Evolutionary conservation across 768 basidiomycete species (phyloP), one percentile per base, ranked within the genome.

Genomic region (Leccinum truebloodii): DNA sequence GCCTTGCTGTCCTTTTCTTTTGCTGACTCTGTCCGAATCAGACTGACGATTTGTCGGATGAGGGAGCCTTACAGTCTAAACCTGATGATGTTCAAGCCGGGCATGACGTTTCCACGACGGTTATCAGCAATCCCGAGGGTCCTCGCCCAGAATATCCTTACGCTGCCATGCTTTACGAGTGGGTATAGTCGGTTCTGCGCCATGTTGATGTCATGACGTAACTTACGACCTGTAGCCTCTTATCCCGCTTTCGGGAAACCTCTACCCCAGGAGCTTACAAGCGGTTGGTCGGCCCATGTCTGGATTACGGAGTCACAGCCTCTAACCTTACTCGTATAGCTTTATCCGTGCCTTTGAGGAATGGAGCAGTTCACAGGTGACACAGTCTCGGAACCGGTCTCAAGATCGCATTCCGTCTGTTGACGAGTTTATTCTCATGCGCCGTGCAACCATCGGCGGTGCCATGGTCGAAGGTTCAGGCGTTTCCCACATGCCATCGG

Each of bases 151-250:
- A 71, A 14, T 73, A 74, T 55, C 68, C 75, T 12, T 78, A 78
- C 37, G 76, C 76, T 26, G 76, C 76, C 30, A 77, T 77, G 76
- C 54, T 77, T 18, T 69, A 78, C 59, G 75, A 77, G 76, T 77
- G 59, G 10, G 76, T 70, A 26, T 62, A 51, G 54, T 52, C 35
- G 14, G 14, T 16, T 26, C 18, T 22, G 20, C 5, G 6, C 28
- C 57, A 20, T 56, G 39, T 4, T 54, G 39, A 55, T 46, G 55
- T 24, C 48, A 52, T 69, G 57, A 65, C 58, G 58, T 64, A 63
- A 60, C 60, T 62, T 51, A 26, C 34, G 18, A 12, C 18, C 7
- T 44, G 3, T 34, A 77, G 77, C 46, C 67, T 77, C 34, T 68
- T 77, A 35, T 50, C 68, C 14, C 74, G 71, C 30, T 72, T 78